Conservation (phyloP, 805 yeast genomes). For the Saccharomycopsis sp. region DNA sequence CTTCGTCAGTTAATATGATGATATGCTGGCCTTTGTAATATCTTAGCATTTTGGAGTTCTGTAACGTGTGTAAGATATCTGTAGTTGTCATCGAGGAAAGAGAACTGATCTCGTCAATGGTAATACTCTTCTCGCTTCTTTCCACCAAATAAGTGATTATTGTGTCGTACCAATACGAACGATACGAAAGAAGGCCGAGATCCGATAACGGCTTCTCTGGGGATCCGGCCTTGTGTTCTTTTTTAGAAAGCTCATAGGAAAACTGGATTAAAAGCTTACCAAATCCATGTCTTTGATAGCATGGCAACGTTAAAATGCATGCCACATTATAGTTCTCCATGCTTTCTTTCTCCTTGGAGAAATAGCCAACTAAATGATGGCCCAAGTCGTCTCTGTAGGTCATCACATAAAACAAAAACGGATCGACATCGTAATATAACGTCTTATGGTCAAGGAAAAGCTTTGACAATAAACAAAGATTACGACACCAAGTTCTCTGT, state of each 20-base stretch:
- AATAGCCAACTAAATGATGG: slow-evolving; percentile 93
- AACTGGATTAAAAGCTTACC: slow-evolving; percentile 90
- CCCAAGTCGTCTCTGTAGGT: slow-evolving; percentile 83
- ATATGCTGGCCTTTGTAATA: slow-evolving; percentile 95
- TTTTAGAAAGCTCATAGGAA: slow-evolving; percentile 82
- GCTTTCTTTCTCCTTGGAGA: slow-evolving; percentile 93
- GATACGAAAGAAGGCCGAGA: slow-evolving; percentile 83
- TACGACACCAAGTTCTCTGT: slow-evolving; percentile 96
- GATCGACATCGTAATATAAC: slow-evolving; percentile 95
- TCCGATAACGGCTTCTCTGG: slow-evolving; percentile 98
- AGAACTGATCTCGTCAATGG: slow-evolving; percentile 85
- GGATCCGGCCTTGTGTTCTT: slow-evolving; percentile 87
- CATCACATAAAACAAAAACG: slow-evolving; percentile 94
- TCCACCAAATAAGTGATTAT: slow-evolving; percentile 69
- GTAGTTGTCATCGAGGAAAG: slow-evolving; percentile 93
- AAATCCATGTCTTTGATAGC: slow-evolving; percentile 91
- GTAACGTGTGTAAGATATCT: slow-evolving; percentile 88
- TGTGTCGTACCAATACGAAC: slow-evolving; percentile 96
- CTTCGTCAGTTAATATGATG: slow-evolving; percentile 78
- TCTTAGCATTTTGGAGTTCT: slow-evolving; percentile 80
- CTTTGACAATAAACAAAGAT: slow-evolving; percentile 83
- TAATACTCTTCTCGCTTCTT: slow-evolving; percentile 50
- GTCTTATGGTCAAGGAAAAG: slow-evolving; percentile 94
- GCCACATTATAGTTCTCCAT: slow-evolving; percentile 96
- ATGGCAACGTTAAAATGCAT: slow-evolving; percentile 92